phyloP scores from a whole-genome alignment of 2,329 filamentous ascomycete genomes.

The Aureobasidium sp. region DNA sequence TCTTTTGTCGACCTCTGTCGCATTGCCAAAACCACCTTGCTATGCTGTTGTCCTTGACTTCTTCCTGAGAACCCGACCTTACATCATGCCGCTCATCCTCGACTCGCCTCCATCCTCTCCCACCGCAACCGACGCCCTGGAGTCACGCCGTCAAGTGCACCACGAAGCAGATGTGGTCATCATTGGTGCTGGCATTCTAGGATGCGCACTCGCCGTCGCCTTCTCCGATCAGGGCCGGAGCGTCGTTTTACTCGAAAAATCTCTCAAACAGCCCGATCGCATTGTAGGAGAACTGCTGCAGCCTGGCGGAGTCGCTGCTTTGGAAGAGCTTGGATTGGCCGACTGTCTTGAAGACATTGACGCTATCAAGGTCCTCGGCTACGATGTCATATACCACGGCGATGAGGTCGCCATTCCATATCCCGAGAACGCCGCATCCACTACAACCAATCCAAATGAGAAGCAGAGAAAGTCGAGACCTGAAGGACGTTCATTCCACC shows the following conservation, averaged over 20 bases:
- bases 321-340: conserved; percentile 69
- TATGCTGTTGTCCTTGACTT: not conserved
- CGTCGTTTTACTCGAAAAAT: conserved; percentile 81
- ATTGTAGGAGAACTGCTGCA: conserved; percentile 95
- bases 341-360: conserved; percentile 87
- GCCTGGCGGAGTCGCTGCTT: conserved; percentile 75
- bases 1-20: not conserved
- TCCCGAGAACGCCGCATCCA: conserved; percentile 50
- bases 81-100: conserved; percentile 20
- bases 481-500: conserved; percentile 79
- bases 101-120: conserved; percentile 17
- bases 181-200: conserved; percentile 83
- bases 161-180: conserved; percentile 76
- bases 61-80: not conserved
- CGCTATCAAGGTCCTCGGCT: conserved; percentile 71
- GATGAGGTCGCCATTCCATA: conserved; percentile 70
- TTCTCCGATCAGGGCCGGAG: conserved; percentile 83
- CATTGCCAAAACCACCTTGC: not conserved
- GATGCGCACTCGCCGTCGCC: conserved; percentile 75
- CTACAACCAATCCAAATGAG: conserved; percentile 26
- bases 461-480: conserved; percentile 38
- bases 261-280: conserved; percentile 83
- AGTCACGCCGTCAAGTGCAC: conserved; percentile 43
- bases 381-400: conserved; percentile 77
- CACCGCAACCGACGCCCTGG: conserved; percentile 16